A percentile compares a stretch with the other conserved stretches of the same genome.
Conservation (phyloP, 2,329 filamentous ascomycete genomes). For the Claviceps pusilla region DNA sequence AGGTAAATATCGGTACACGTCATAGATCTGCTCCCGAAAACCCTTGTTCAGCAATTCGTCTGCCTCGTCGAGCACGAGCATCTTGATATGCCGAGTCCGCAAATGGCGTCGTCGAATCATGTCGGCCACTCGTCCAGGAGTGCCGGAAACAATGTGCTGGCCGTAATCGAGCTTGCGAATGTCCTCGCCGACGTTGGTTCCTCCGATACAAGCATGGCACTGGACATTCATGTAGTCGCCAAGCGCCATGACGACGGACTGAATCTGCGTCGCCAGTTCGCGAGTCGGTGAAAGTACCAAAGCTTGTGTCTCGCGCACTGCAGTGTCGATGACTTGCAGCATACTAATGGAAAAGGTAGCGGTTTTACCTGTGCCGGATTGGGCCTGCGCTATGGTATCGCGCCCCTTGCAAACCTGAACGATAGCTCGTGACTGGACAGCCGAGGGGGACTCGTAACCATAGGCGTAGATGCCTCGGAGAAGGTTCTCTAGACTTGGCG, state of each 20-base stretch:
- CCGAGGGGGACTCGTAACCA: slow-evolving; percentile 94
- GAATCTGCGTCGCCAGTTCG: slow-evolving; percentile 94
- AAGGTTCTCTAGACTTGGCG: slow-evolving; percentile 53
- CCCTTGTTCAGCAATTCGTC: slow-evolving; percentile 69
- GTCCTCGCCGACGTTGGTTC: slow-evolving; percentile 94
- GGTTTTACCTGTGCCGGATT: slow-evolving; percentile 93
- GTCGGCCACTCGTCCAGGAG: slow-evolving; percentile 75
- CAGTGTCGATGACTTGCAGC: slow-evolving; percentile 88
- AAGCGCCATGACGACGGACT: slow-evolving; percentile 98
- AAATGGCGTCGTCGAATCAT: slow-evolving; percentile 45
- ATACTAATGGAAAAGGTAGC: slow-evolving; percentile 94
- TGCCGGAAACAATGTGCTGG: slow-evolving; percentile 93
- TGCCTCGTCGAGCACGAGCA: slow-evolving; percentile 47
- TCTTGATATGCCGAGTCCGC: slow-evolving; percentile 48
- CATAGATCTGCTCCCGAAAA: slow-evolving; percentile 97
- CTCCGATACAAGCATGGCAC: slow-evolving; percentile 96
- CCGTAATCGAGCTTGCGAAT: slow-evolving; percentile 96
- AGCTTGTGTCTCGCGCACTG: slow-evolving; percentile 82
- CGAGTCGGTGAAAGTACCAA: slow-evolving; percentile 91
- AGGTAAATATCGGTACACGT: slow-evolving; percentile 92
- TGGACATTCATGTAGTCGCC: slow-evolving; percentile 99
- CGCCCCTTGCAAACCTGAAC: slow-evolving; percentile 98
- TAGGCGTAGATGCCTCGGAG: slow-evolving; percentile 96
- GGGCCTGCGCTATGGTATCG: slow-evolving; percentile 95
- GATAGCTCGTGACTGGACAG: slow-evolving; percentile 93